Base-by-base conservation (phyloP, 2,329 filamentous ascomycete species). In the Colletotrichum sublineola region DNA sequence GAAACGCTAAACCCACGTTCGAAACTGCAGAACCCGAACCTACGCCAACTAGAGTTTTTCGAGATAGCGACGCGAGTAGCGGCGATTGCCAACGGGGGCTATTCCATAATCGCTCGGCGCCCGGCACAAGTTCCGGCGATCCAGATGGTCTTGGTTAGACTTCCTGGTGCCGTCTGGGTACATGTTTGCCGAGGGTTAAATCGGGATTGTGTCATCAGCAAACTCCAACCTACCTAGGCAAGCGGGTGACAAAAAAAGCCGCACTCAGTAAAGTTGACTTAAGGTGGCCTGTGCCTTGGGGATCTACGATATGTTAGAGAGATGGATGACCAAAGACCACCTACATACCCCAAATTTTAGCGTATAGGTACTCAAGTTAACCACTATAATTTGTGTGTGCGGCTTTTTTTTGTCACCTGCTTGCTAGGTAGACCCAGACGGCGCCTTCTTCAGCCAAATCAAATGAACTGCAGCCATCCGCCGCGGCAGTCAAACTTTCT, bases 1-100 rank as follows among this genome's bases (percentile, higher is more conserved):
- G 55, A 72, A 58, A 50, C 38, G 24, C 65, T 15, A 69, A 72
- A 56, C 7, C 63, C 69, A 61, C 60, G 58, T 65, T 66, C 69
- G 66, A 72, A 56, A 46, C 66, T 67, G 58, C 66, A 60, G 53
- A 72, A 40, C 48, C 69, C 64, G 44, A 58, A 57, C 29, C 60
- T 61, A 63, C 20, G 60, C 66, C 66, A 40, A 72, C 40, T 33
- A 38, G 24, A 57, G 31, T 14, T 52, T 31, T 24, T 44, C 44
- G 31, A 58, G 44, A 69, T 48, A 64, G 24, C 53, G 69, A 46
- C 52, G n/a, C 42, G 53, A 72, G 36, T 72, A 38, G 64, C 46
- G 66, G 66, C 53, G 36, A 44, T 55, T 55, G 48, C 36, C 36
- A 53, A 33, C 36, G 38, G 48, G 65, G 46, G 50, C 60, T 42